Evolutionary conservation across 1,284 basidiomycete species (phyloP), one percentile per base, ranked within the genome.

Genomic region (Trichosporon sp.): DNA sequence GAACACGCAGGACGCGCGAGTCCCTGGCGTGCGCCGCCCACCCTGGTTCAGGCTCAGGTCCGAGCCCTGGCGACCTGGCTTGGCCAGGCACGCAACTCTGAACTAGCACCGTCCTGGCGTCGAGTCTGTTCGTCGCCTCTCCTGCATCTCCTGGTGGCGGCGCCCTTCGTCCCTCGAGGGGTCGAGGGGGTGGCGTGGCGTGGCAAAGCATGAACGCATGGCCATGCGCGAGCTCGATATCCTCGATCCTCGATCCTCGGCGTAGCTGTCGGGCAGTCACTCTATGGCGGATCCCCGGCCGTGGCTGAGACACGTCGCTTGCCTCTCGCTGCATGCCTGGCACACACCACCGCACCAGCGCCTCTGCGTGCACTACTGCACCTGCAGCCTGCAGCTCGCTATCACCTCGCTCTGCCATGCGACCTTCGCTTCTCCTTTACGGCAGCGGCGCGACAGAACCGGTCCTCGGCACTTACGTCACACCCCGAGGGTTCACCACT

Each of bases 281-380:
- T 32, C 56, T 60, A 12, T 12, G 18, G 56, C 56, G 56, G 56
- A 60, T 60, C 56, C 56, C 64, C 67, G 38, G 63, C 27, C 62
- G 70, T 71, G 70, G 70, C 70, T 71, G 70, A 71, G 70, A 71
- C 70, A 69, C 64, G 67, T 68, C 53, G 65, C 29, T 42, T 38
- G 38, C 62, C 34, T 62, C 23, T 23, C 21, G 8, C 18, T 51
- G 23, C 9, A 21, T 51, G 47, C 47, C 47, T 51, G 47, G 47
- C 47, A n/a, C 15, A 27, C 27, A 31, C 13, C 56, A 23, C 13
- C 51, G 4, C 51, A 25, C 13, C 51, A 21, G 51, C 25, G 15
- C n/a, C 47, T 51, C 47, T 13, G 35, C 35, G 35, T 9, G 9
- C 32, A 9, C 35, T n/a, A 42, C n/a, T 42, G 38, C 47, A 25